Evolutionary conservation across 1,284 basidiomycete species (phyloP), one percentile per base, ranked within the genome.

Genomic region (Tilletia horrida): DNA sequence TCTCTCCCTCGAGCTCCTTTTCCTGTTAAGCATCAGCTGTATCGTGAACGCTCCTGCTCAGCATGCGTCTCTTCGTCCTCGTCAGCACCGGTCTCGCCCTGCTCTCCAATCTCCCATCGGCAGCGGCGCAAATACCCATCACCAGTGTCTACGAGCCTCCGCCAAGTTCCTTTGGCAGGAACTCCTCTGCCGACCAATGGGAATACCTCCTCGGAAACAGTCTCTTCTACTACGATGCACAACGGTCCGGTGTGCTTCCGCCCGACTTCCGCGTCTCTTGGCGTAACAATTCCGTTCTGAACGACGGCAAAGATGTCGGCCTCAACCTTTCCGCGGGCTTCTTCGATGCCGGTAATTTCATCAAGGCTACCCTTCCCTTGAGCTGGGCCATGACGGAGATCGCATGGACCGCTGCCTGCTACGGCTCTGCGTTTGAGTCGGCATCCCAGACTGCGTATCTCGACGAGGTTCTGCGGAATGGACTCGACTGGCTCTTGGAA

Each of bases 401-500:
- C 62, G 90, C 91, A 69, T 94, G 93, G 92, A 90, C 90, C 29
- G 92, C 89, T 18, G 86, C 89, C 45, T 90, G 91, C 73, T 90
- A 87, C 76, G 93, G 93, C 61, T 84, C 86, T 84, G 93, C 90
- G 2, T 95, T 92, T 79, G 90, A 91, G 69, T 74, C 88, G 55
- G 87, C 90, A 57, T 89, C 90, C 65, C 93, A 95, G 82, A 92
- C 92, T 1, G 86, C 88, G 1, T 95, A 95, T 81, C 87, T 95
- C 25, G 93, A 95, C 76, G 87, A 88, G 25, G 79, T 73, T 3
- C 73, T 81, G 59, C 87, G 93, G 67, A 94, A 91, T 90, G 90
- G 92, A 31, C 86, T 92, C 59, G 90, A 93, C 82, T 96, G 92
- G 91, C 84, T 95, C 57, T 90, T 93, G 63, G 92, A 91, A 89